Percentiles rank a stretch among this genome's conserved stretches.
These are phyloP conservation scores for Tolypocladium paradoxum DNA, from an alignment of 2,329 filamentous ascomycete species.

Conservation along the genomic window DNA sequence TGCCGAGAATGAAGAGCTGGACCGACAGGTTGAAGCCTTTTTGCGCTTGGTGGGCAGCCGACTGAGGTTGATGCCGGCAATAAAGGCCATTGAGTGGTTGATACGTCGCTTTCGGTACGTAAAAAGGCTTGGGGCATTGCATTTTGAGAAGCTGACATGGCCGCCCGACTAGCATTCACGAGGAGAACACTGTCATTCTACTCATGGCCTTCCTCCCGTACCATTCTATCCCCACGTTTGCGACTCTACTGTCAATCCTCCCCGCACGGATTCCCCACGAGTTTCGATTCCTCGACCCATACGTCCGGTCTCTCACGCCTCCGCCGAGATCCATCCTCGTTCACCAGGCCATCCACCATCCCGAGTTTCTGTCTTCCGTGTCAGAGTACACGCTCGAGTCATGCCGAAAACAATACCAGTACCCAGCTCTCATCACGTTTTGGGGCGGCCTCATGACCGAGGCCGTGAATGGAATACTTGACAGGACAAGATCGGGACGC, in stretches of 20 bases:
- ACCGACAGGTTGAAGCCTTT: conserved; percentile 70
- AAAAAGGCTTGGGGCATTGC: neutral
- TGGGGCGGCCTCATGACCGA: conserved; percentile 87
- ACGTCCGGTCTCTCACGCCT: conserved; percentile 64
- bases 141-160: neutral
- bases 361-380: conserved; percentile 62
- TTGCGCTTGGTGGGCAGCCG: conserved; percentile 67
- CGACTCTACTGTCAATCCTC: conserved; percentile 77
- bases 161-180: conserved; percentile 57
- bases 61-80: conserved; percentile 72
- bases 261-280: conserved; percentile 62
- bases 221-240: conserved; percentile 75
- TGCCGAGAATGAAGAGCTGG: conserved; percentile 71
- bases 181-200: conserved; percentile 71
- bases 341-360: conserved; percentile 70
- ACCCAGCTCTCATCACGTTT: conserved; percentile 71
- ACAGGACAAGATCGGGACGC: conserved; percentile 65
- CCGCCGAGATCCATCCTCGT: conserved; percentile 76
- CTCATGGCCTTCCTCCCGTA: conserved; percentile 87
- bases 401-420: conserved; percentile 60
- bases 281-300: conserved; percentile 78
- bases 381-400: conserved; percentile 71
- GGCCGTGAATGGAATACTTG: conserved; percentile 71
- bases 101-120: conserved; percentile 76
- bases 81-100: conserved; percentile 92